Conservation (phyloP, 495 filamentous ascomycete species). For the Talaromyces ruber region DNA sequence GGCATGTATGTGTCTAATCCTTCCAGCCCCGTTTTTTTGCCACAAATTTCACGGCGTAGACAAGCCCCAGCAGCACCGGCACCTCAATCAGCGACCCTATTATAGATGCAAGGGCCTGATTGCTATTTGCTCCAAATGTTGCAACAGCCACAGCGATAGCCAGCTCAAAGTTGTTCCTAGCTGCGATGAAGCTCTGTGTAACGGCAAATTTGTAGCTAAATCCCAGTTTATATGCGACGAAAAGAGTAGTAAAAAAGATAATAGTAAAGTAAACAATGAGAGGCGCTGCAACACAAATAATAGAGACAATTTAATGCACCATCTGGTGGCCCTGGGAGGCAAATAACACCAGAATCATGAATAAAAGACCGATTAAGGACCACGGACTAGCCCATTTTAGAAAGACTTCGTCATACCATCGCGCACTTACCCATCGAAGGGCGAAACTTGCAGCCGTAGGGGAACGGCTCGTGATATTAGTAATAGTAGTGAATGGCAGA, state of each 20-base stretch:
- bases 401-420: slow-evolving; percentile 62
- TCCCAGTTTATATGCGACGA: slow-evolving; percentile 46
- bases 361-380: slow-evolving; percentile 77
- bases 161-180: slow-evolving; percentile 92
- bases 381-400: slow-evolving; percentile 60
- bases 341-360: slow-evolving; percentile 80
- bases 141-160: slow-evolving; percentile 90
- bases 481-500: too few species aligned
- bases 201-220: slow-evolving; percentile 64
- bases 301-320: slow-evolving; percentile 75
- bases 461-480: too few species aligned
- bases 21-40: slow-evolving; percentile 45
- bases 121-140: slow-evolving; percentile 68
- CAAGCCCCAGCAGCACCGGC: slow-evolving; percentile 71
- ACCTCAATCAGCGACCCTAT: slow-evolving; percentile 91
- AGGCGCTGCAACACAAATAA: slow-evolving; percentile 71
- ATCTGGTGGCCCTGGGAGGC: slow-evolving; percentile 72
- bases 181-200: slow-evolving; percentile 89
- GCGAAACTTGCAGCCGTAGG: too few species aligned
- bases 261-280: slow-evolving; percentile 71
- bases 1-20: slow-evolving; percentile 16
- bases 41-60: slow-evolving; percentile 60
- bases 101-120: slow-evolving; percentile 82
- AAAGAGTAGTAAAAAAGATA: slow-evolving; percentile 64
- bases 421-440: too few species aligned